Conservation (phyloP, 495 filamentous ascomycete species). For the Penicillium canescens region DNA sequence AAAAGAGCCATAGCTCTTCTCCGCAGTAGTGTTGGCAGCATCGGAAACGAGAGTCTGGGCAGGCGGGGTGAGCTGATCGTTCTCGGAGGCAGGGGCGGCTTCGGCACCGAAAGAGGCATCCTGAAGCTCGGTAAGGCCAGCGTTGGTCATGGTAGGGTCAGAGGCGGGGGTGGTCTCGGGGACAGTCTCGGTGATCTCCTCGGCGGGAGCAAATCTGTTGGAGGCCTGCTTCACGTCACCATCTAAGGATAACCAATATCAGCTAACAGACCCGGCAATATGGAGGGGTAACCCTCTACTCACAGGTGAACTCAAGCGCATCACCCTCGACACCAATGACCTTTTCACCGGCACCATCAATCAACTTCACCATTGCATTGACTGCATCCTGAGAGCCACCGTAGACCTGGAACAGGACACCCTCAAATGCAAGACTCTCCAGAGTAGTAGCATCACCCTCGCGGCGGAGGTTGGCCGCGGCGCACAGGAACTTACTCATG, state of each 20-base stretch:
- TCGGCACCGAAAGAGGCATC: conserved; percentile 31
- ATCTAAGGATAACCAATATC: conserved; percentile 48
- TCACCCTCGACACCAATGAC: conserved; percentile 65
- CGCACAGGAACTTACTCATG: conserved; percentile 76
- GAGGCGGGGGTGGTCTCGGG: conserved; percentile 46
- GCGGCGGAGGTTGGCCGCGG: conserved; percentile 72
- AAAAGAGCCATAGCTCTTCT: conserved; percentile 65
- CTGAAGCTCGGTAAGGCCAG: conserved; percentile 72
- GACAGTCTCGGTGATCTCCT: conserved; percentile 22
- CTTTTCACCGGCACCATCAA: conserved; percentile 75
- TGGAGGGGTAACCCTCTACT: conserved; percentile 31
- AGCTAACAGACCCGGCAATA: conserved; percentile 7
- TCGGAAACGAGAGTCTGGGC: conserved; percentile 57
- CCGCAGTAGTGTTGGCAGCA: conserved; percentile 67
- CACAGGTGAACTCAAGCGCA: conserved; percentile 73
- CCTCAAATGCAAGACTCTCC: conserved; percentile 86
- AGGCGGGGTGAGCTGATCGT: conserved; percentile 42
- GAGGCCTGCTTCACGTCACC: conserved; percentile 64
- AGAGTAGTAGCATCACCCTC: conserved; percentile 61
- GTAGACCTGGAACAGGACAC: conserved; percentile 85
- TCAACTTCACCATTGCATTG: conserved; percentile 77
- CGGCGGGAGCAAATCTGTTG: conserved; percentile 36
- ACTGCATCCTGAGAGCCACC: conserved; percentile 82
- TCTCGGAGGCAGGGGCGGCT: conserved; percentile 22
- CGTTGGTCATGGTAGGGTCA: conserved; percentile 78